Evolutionary conservation across 805 yeast species (phyloP).

Genomic region (Yueomyces sinensis): DNA sequence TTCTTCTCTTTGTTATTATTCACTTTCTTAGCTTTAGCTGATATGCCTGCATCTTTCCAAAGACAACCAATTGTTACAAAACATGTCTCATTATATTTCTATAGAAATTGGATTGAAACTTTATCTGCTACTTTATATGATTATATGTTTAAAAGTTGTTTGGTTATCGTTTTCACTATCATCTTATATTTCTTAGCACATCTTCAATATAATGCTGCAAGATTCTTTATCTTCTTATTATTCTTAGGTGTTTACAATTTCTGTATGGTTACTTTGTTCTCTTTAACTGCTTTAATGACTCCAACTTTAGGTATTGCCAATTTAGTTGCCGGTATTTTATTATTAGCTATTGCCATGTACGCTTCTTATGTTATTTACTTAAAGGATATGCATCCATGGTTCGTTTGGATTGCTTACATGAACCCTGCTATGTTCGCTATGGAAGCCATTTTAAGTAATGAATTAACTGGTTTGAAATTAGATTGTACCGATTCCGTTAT

Average conservation of each 20-base stretch:
- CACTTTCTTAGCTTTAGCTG: slow-evolving; percentile 48
- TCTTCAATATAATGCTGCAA: slow-evolving; percentile 33
- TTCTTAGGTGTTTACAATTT: slow-evolving; percentile 31
- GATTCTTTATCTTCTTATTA: slow-evolving; percentile 37
- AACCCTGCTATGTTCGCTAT: slow-evolving; percentile 46
- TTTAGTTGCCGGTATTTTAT: slow-evolving; percentile 41
- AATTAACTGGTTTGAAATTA: slow-evolving; percentile 45
- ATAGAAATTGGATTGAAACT: slow-evolving; percentile 56
- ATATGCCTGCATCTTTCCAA: slow-evolving; percentile 34
- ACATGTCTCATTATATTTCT: slow-evolving; percentile 52
- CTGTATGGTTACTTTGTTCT: slow-evolving; percentile 39
- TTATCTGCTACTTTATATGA: slow-evolving; percentile 45
- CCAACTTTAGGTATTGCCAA: slow-evolving; percentile 43
- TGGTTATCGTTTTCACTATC: slow-evolving; percentile 31
- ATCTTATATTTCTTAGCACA: slow-evolving; percentile 43
- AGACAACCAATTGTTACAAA: slow-evolving; percentile 44
- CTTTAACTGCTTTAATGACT: slow-evolving; percentile 37
- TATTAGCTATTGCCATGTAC: slow-evolving; percentile 40
- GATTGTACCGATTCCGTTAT: slow-evolving; percentile 39
- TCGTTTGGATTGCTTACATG: slow-evolving; percentile 48
- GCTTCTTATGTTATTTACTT: slow-evolving; percentile 56
- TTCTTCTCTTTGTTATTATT: slow-evolving; percentile 39
- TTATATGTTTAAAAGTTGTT: slow-evolving; percentile 39
- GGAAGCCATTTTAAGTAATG: slow-evolving; percentile 53
- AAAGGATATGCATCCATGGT: slow-evolving; percentile 56